Evolutionary conservation across 805 yeast genomes (phyloP), one percentile per base, ranked within the genome.

Genomic region (Wickerhamomyces strasburgensis): DNA sequence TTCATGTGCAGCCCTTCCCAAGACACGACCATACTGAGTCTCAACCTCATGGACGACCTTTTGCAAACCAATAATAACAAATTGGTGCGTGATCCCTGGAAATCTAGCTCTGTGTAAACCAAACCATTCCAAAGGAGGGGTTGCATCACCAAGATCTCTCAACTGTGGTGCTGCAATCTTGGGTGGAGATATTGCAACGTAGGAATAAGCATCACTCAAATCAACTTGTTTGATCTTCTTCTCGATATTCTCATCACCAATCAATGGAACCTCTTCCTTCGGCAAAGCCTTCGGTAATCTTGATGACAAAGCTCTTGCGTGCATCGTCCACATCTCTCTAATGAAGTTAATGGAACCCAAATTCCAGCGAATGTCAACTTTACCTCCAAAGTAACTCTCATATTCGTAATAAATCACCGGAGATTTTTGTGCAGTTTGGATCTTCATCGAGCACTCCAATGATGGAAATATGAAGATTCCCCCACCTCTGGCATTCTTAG

Each of bases 121-220:
- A 64, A 93, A 84, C 98, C 98, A 93, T 57, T 93, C 98, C 40
- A 93, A 63, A 2, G 98, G 98, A 1, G 98, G 98, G 0, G 98
- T 93, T 1, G 97, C 98, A 61, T 83, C 89, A 18, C 98, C 98
- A 51, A 93, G 68, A 52, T 93, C 98, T 52, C 78, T 79, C 52
- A 93, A 66, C 48, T 82, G 90, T 2, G 98, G 98, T 14, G 93
- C 84, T 43, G 84, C 94, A 26, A 93, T 87, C 6, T 75, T 67
- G 0, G 97, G 96, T 9, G 83, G 84, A 26, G 72, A 77, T 9
- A 84, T 52, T 0, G 98, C 75, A 23, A 68, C 50, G 49, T 87
- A 87, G 0, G 56, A 57, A 50, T 71, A 85, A 29, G 62, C 63
- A 26, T 64, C 58, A 37, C 71, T 75, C 16, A 68, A 54, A 37